Base-by-base conservation (phyloP, 495 filamentous ascomycete genomes). In the Bacidia rubella region DNA sequence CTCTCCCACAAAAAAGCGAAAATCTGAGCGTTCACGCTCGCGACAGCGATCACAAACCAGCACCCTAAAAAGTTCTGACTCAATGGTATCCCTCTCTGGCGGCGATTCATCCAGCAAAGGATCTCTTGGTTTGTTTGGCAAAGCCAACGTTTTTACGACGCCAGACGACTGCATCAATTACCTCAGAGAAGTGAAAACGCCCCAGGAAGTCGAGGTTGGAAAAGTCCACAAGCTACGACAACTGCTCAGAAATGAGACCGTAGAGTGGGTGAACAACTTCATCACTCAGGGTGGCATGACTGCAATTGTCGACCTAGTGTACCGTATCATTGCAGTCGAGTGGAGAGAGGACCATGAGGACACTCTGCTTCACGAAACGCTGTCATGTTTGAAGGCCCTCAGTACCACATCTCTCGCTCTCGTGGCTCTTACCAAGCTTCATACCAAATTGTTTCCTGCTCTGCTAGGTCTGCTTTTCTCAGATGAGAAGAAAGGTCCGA, bases 261-360 rank as follows among this genome's bases (percentile, higher is more conserved):
- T 98, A 2, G 78, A 80, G 17, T 98, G 93, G 93, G 90, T 93
- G 1, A 87, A 97, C 59, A 74, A 77, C 5, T 98, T 98, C 65
- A 85, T 97, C 57, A 71, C 77, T 20, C 77, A 86, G 57, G 90
- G 88, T 17, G 92, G 92, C 23, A 95, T 97, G 89, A 77, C 82
- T 59, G 88, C 94, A 62, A 85, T 97, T 49, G 82, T 95, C 24
- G 79, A 76, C 46, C 70, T 98, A 49, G 70, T 97, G 52, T 82
- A 94, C 58, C 78, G 92, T 12, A 95, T 87, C 47, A 88, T 96
- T 78, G 82, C 85, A 49, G 80, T 98, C 50, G 93, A 95, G 64
- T 98, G 92, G 92, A 84, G 88, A 61, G 92, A 96, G 71, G 92
- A 98, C 60, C 92, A 98, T 62, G 92, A 98, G 67, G 92, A 98